Percentiles rank a stretch among this genome's conserved stretches.
Conservation (phyloP, 2,329 filamentous ascomycete species). For the Colletotrichum orbiculare region DNA sequence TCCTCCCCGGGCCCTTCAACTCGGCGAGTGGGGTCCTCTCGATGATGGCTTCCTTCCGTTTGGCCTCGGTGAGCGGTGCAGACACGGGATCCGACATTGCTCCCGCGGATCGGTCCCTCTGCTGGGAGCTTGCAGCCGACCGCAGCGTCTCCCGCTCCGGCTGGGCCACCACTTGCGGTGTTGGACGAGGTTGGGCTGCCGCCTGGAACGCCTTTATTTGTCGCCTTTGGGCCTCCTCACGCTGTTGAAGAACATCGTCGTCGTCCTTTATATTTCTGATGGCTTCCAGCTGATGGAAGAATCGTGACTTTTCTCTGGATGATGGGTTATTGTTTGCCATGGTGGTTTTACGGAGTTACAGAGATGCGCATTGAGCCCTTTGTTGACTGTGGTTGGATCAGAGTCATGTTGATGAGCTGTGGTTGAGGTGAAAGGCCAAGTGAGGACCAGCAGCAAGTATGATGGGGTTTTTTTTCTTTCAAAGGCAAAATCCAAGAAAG, state of each 20-base stretch:
- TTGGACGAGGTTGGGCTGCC: conserved; percentile 18
- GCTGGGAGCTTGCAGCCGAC: conserved; percentile 5
- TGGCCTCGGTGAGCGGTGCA: conserved; percentile 10
- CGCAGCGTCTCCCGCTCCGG: neutral
- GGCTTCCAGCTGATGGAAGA: conserved; percentile 56
- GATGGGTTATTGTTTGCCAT: conserved; percentile 40
- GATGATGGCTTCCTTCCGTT: conserved; percentile 19
- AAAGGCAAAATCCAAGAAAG: neutral
- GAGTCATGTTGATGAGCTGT: conserved; percentile 24
- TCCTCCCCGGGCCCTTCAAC: conserved; percentile 33
- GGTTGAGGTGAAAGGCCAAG: conserved; percentile 1
- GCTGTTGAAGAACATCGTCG: conserved; percentile 45
- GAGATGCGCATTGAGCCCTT: conserved; percentile 15
- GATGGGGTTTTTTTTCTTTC: neutral
- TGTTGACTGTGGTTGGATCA: neutral
- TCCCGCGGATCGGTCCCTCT: conserved; percentile 5
- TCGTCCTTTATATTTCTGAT: conserved; percentile 40
- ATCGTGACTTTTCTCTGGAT: conserved; percentile 56
- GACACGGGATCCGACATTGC: conserved; percentile 31
- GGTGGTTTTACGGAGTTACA: conserved; percentile 5
- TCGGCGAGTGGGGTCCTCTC: conserved; percentile 43
- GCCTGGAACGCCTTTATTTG: conserved; percentile 17
- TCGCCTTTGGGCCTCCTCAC: conserved; percentile 37
- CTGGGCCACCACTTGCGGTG: conserved; percentile 27
- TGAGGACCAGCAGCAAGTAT: no score